phyloP scores from a whole-genome alignment of 495 filamentous ascomycete species.

The Diplogelasinospora grovesii region DNA sequence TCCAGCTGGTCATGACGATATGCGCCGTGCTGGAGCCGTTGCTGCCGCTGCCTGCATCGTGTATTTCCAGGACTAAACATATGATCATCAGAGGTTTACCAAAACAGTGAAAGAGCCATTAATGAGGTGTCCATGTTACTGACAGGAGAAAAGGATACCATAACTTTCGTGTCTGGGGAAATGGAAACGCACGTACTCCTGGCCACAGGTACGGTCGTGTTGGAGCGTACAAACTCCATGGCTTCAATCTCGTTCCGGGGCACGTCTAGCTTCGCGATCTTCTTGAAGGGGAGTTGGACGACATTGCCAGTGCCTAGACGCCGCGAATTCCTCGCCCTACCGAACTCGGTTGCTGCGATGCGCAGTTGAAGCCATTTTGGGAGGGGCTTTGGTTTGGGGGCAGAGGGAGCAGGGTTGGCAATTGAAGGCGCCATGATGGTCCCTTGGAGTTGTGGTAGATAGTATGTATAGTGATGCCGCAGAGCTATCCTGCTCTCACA shows the following conservation, averaged over 20 bases:
- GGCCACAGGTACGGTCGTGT: conserved; percentile 8
- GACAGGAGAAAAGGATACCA: too few species aligned
- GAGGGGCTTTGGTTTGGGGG: neutral
- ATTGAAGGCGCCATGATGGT: too few species aligned
- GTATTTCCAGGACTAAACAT: conserved; percentile 4
- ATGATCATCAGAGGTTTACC: neutral
- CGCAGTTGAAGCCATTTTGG: neutral
- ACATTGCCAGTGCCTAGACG: neutral
- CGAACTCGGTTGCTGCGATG: neutral
- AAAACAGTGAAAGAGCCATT: neutral
- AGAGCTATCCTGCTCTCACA: too few species aligned
- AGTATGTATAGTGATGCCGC: too few species aligned
- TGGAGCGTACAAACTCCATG: conserved; percentile 5
- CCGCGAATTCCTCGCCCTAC: neutral
- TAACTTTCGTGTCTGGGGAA: too few species aligned
- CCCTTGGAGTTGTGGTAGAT: too few species aligned
- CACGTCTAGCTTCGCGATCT: neutral
- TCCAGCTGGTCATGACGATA: conserved; percentile 4
- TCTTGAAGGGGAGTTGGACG: conserved; percentile 1
- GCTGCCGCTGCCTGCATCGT: too few species aligned
- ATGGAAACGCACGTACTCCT: neutral
- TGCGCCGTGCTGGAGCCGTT: neutral
- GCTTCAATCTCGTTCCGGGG: conserved; percentile 4
- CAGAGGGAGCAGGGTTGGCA: too few species aligned
- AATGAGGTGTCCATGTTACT: too few species aligned